Evolutionary conservation across 805 yeast species (phyloP).

Genomic region (Barnettozyma californica): DNA sequence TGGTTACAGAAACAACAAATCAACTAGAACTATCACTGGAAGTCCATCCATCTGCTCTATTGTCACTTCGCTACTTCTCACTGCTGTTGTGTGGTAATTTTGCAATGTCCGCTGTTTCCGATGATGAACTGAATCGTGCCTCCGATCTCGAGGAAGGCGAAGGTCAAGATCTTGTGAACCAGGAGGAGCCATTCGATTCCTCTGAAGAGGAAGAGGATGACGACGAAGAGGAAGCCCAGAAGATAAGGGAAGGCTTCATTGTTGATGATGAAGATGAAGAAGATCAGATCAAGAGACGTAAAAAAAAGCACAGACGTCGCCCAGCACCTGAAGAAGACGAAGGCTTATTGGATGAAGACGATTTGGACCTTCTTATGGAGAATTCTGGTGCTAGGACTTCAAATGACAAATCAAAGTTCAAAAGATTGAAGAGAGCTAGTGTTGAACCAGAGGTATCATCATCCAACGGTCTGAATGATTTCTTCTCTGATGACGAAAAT

Average conservation of each 20-base stretch:
- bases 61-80: not conserved
- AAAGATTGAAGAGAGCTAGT: constrained; percentile 77
- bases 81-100: not conserved
- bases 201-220: constrained; percentile 90
- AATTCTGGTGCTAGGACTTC: constrained; percentile 64
- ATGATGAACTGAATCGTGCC: constrained; percentile 14
- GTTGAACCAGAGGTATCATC: constrained; percentile 25
- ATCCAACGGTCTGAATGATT: constrained; percentile 29
- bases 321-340: constrained; percentile 43
- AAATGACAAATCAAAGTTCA: constrained; percentile 36
- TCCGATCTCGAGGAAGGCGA: constrained; percentile 31
- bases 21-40: not conserved
- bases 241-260: constrained; percentile 85
- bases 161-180: constrained; percentile 36
- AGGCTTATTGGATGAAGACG: constrained; percentile 89
- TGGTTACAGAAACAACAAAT: not conserved
- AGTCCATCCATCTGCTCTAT: not conserved
- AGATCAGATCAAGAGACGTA: constrained; percentile 37
- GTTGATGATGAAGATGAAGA: constrained; percentile 88
- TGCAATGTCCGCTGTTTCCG: constrained; percentile 19
- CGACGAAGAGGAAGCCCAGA: constrained; percentile 83
- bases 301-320: constrained; percentile 32
- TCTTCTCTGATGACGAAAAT: constrained; percentile 36
- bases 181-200: constrained; percentile 47
- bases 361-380: constrained; percentile 84